Conservation (phyloP, 1,284 basidiomycete species). For the Neolentinus lepideus region DNA sequence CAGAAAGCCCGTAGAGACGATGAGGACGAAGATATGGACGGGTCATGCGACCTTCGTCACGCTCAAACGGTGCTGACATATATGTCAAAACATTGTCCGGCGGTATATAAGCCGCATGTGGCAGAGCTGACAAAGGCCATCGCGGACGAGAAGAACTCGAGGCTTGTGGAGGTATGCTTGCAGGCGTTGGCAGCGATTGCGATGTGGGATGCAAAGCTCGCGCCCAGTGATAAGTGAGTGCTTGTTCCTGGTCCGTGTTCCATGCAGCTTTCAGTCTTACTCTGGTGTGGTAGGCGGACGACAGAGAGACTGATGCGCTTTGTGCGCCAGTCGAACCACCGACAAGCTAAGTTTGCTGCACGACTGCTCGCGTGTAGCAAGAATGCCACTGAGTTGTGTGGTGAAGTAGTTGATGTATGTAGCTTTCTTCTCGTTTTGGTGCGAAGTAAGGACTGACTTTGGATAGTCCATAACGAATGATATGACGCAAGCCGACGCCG, state of each 20-base stretch:
- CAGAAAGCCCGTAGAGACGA: conserved; percentile 33
- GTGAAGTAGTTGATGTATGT: conserved; percentile 59
- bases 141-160: conserved; percentile 53
- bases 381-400: conserved; percentile 43
- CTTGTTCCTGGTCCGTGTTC: conserved; percentile 4
- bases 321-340: conserved; percentile 52
- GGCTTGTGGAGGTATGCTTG: conserved; percentile 61
- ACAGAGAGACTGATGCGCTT: conserved; percentile 61
- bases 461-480: conserved; percentile 47
- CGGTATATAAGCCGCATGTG: conserved; percentile 69
- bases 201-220: conserved; percentile 48
- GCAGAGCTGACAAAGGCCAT: conserved; percentile 69
- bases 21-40: conserved; percentile 16
- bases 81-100: conserved; percentile 76
- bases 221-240: conserved; percentile 62
- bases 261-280: not conserved
- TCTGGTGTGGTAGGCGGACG: conserved; percentile 37
- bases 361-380: conserved; percentile 64
- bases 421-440: conserved; percentile 1
- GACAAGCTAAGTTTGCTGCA: conserved; percentile 85
- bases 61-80: conserved; percentile 47
- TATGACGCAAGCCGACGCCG: conserved; percentile 44
- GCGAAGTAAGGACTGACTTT: conserved; percentile 5
- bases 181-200: conserved; percentile 70
- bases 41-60: conserved; percentile 27